Evolutionary conservation across 345 rosid genomes (phyloP).

Genomic region (Melaleuca alternifolia): DNA sequence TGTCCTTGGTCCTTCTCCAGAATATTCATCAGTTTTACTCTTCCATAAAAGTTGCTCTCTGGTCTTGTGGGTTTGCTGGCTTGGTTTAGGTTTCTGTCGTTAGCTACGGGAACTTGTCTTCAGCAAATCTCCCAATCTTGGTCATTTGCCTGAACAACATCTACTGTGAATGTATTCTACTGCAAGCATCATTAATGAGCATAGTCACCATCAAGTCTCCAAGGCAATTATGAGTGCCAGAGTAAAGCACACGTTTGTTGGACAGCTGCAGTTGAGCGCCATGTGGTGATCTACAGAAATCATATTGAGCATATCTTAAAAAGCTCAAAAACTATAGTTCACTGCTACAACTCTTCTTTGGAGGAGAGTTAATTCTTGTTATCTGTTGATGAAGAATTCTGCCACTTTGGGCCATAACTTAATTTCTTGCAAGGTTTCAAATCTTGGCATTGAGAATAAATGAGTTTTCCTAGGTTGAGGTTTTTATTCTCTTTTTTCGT

Average conservation of each 20-base stretch:
- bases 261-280: background rate
- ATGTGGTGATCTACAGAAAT: background rate
- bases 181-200: background rate
- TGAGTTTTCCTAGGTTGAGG: background rate
- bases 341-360: background rate
- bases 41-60: background rate
- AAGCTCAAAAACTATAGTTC: background rate
- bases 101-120: background rate
- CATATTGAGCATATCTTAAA: background rate
- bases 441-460: background rate
- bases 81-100: background rate
- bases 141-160: background rate
- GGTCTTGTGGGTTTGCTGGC: background rate
- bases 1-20: background rate
- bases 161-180: background rate
- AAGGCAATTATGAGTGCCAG: background rate
- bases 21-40: background rate
- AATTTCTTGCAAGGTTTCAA: background rate
- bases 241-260: background rate
- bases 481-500: background rate
- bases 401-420: background rate
- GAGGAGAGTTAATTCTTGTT: background rate
- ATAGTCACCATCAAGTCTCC: background rate
- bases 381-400: background rate
- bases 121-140: background rate